Evolutionary conservation across 2,329 filamentous ascomycete genomes (phyloP).

Genomic region (Epichloe hybrida): DNA sequence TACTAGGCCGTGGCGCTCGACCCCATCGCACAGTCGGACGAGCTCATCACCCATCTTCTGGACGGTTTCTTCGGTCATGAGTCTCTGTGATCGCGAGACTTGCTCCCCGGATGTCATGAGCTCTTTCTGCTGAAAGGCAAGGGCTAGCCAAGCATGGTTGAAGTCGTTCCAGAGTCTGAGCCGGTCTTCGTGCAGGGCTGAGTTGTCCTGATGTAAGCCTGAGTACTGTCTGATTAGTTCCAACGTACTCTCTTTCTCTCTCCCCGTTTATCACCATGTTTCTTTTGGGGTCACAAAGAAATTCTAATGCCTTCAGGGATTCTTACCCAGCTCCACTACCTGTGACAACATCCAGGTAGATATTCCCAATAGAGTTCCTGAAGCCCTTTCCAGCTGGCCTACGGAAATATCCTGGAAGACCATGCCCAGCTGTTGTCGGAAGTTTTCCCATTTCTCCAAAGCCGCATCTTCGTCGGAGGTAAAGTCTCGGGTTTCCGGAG

Average conservation of each 20-base stretch:
- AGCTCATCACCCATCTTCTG: slow-evolving; percentile 73
- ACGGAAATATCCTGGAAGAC: slow-evolving; percentile 60
- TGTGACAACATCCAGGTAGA: slow-evolving; percentile 44
- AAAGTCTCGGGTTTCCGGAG: slow-evolving; percentile 36
- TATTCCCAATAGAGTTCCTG: slow-evolving; percentile 37
- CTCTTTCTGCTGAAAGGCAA: slow-evolving; percentile 75
- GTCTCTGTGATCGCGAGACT: slow-evolving; percentile 41
- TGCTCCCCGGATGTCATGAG: slow-evolving; percentile 48
- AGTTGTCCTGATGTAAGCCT: slow-evolving; percentile 73
- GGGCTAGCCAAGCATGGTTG: slow-evolving; percentile 78
- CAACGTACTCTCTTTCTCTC: neutral
- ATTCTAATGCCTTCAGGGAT: neutral
- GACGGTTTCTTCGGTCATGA: slow-evolving; percentile 56
- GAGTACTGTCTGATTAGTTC: neutral
- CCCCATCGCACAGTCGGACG: slow-evolving; percentile 66
- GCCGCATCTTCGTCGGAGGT: slow-evolving; percentile 43
- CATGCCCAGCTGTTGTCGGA: slow-evolving; percentile 45
- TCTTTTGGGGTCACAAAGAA: neutral
- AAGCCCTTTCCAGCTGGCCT: slow-evolving; percentile 34
- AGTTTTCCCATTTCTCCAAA: slow-evolving; percentile 56
- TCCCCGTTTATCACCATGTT: neutral
- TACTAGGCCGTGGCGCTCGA: slow-evolving; percentile 86
- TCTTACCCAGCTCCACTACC: slow-evolving; percentile 41
- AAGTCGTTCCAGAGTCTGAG: slow-evolving; percentile 87
- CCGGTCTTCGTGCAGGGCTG: slow-evolving; percentile 58